Evolutionary conservation across 2,329 filamentous ascomycete species (phyloP), one percentile per base, ranked within the genome.

Genomic region (Ceratocystis destructans): DNA sequence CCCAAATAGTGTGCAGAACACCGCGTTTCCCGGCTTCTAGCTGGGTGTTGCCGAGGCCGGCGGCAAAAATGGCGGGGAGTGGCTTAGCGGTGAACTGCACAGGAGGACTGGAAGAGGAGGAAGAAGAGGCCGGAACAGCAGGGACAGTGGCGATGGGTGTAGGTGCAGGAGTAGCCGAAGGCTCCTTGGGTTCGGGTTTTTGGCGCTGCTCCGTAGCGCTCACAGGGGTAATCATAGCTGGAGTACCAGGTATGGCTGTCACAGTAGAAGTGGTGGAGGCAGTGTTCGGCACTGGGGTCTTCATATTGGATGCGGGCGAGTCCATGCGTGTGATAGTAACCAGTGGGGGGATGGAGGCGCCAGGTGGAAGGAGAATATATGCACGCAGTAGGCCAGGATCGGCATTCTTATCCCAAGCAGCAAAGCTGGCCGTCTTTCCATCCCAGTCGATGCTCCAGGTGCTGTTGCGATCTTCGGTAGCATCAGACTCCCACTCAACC

Each of bases 1-100:
- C 92, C 90, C 92, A 96, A 67, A 93, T 85, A 1, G 90, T 96
- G 73, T 96, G 92, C 68, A 96, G 76, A 1, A 96, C 89, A 1
- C 91, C 91, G 69, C 89, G 88, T 71, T 86, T 86, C 5, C 89
- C 89, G 20, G 85, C 79, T 28, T 83, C 80, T 12, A 83, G 83
- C 8, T 50, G 44, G 25, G 83, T 87, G 2, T 82, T 81, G 1
- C 88, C 87, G 28, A 96, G 78, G 68, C 87, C 87, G 0, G 87
- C 84, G 0, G 89, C 87, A 72, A 93, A 96, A 70, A 96, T 93
- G 41, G 91, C 91, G 0, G 91, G 91, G 63, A 96, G 79, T 0
- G 90, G 89, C 72, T 92, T 92, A 12, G 91, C 86, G 53, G 82
- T 73, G 22, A 84, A 79, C 31, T 44, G 53, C 6, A 67, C 48